Evolutionary conservation across 2,329 filamentous ascomycete species (phyloP).

Genomic region (Ophiosphaerella narmari): DNA sequence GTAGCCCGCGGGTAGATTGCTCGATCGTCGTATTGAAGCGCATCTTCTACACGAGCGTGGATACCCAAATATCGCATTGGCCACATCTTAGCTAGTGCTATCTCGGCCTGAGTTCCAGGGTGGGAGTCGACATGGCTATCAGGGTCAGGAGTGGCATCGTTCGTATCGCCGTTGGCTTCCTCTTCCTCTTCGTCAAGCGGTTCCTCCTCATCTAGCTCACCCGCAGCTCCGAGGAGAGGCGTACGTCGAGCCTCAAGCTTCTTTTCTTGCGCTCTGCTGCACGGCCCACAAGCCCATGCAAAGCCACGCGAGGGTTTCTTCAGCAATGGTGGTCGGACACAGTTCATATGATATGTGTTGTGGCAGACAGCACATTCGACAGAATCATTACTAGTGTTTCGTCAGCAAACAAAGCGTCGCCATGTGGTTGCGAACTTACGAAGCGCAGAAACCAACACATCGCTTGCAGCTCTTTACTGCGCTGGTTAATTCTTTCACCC

Average conservation of each 20-base stretch:
- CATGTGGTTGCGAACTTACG: conserved; percentile 60
- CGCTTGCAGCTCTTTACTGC: conserved; percentile 96
- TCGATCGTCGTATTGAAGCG: conserved; percentile 93
- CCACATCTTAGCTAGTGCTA: conserved; percentile 92
- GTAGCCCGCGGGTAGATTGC: conserved; percentile 91
- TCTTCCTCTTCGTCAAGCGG: conserved; percentile 73
- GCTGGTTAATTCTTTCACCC: conserved; percentile 92
- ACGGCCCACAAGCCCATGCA: conserved; percentile 96
- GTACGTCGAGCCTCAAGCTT: conserved; percentile 90
- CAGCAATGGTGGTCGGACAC: conserved; percentile 84
- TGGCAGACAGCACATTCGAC: conserved; percentile 96
- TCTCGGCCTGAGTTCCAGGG: conserved; percentile 78
- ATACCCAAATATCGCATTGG: conserved; percentile 94
- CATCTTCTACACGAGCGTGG: conserved; percentile 94
- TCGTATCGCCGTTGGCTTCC: conserved; percentile 65
- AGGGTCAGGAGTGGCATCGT: conserved; percentile 55
- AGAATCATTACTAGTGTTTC: conserved; percentile 73
- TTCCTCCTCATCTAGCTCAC: conserved; percentile 65
- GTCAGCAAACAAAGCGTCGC: not conserved
- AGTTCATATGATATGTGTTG: conserved; percentile 98
- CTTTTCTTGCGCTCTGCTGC: conserved; percentile 92
- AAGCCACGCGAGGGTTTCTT: conserved; percentile 98
- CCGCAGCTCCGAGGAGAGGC: conserved; percentile 65
- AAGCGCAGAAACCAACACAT: conserved; percentile 88
- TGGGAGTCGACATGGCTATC: conserved; percentile 62